A percentile compares a stretch with the other conserved stretches of the same genome.
phyloP scores from a whole-genome alignment of 2,329 filamentous ascomycete genomes.

The Pseudophaeomoniella oleicola region DNA sequence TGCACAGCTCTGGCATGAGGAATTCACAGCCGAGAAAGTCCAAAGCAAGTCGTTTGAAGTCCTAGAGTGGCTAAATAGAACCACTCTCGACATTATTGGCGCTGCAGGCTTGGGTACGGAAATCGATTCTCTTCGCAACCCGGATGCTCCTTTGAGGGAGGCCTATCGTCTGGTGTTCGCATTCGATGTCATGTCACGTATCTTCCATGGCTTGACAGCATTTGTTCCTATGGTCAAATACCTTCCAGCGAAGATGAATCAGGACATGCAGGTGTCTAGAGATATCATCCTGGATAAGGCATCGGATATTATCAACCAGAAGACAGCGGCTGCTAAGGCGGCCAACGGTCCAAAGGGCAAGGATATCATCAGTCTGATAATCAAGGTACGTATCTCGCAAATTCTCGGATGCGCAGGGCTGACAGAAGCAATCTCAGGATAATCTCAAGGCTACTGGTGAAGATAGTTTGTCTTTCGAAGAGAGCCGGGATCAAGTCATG shows the following conservation, averaged over 20 bases:
- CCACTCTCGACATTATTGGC: conserved; percentile 30
- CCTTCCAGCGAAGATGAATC: conserved; percentile 24
- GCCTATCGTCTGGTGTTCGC: conserved; percentile 29
- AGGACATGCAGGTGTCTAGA: conserved; percentile 20
- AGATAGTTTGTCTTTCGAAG: conserved; percentile 21
- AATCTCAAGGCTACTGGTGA: conserved; percentile 23
- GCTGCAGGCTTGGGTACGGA: conserved; percentile 27
- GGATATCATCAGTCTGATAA: conserved; percentile 26
- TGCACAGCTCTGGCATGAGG: conserved; percentile 27
- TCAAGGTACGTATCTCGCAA: no score
- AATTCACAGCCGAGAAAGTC: conserved; percentile 16
- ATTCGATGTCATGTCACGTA: conserved; percentile 21
- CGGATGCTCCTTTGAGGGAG: conserved; percentile 21
- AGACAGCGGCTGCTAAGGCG: conserved; percentile 18
- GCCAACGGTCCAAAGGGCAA: conserved; percentile 16
- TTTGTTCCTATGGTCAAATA: conserved; percentile 25
- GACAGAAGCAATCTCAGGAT: conserved; percentile 18
- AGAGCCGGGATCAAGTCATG: conserved; percentile 23
- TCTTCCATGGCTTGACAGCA: conserved; percentile 27
- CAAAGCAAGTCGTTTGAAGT: conserved; percentile 20
- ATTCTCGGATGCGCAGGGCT: no score
- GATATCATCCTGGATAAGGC: conserved; percentile 21
- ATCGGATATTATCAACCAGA: conserved; percentile 21
- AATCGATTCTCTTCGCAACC: conserved; percentile 23
- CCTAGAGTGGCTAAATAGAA: conserved; percentile 29